Percentiles rank a stretch among this genome's conserved stretches.
phyloP scores from a whole-genome alignment of 129 eudicot species.

The Ambrosia artemisiifolia region DNA sequence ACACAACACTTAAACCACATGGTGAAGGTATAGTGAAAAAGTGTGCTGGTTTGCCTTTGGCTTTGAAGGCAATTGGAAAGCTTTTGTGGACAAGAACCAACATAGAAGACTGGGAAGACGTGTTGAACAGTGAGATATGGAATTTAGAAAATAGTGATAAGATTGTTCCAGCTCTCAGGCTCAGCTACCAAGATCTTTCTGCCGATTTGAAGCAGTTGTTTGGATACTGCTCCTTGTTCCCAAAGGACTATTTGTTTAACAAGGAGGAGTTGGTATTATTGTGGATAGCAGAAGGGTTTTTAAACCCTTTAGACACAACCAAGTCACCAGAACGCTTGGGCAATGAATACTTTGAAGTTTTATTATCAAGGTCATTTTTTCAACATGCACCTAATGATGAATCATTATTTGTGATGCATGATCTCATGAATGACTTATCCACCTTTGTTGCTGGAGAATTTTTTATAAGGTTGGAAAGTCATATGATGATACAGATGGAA shows the following conservation, averaged over 20 bases:
- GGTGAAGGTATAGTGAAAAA: slow-evolving; percentile 25
- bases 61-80: slow-evolving; percentile 27
- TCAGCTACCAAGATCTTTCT: neutral
- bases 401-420: neutral
- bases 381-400: neutral
- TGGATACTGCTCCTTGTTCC: too few species aligned
- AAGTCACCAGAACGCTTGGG: neutral
- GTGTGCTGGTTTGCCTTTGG: slow-evolving; percentile 33
- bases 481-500: neutral
- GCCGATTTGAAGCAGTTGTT: too few species aligned
- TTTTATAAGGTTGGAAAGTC: neutral
- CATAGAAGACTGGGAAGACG: neutral
- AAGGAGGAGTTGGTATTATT: neutral
- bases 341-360: neutral
- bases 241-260: too few species aligned
- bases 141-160: neutral
- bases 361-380: neutral
- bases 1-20: slow-evolving; percentile 9
- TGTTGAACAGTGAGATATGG: neutral
- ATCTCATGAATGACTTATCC: too few species aligned
- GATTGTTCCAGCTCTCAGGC: neutral
- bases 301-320: neutral
- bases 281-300: neutral
- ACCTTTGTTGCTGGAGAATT: neutral
- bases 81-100: slow-evolving; percentile 9